Evolutionary conservation across 2,329 filamentous ascomycete species (phyloP).

Genomic region (Phaeosphaeriaceae sp.): DNA sequence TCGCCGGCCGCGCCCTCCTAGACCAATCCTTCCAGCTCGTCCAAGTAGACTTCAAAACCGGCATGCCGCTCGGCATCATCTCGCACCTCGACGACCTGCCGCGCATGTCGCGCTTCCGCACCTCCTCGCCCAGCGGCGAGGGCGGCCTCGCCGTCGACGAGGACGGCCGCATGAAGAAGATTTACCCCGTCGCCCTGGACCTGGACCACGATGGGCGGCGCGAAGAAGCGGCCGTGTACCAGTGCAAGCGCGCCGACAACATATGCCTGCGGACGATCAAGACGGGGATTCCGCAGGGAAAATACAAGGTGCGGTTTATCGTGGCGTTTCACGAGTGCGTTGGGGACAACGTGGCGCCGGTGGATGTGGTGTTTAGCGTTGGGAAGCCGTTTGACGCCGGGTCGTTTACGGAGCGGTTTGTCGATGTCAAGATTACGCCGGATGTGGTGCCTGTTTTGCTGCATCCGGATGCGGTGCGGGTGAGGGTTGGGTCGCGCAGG

Average conservation of each 20-base stretch:
- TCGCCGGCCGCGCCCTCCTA: constrained; percentile 37
- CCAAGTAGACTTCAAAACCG: constrained; percentile 49
- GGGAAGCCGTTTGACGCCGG: constrained; percentile 44
- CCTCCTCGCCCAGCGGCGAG: constrained; percentile 37
- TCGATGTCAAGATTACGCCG: constrained; percentile 48
- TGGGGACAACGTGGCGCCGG: constrained; percentile 20
- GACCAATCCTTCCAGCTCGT: constrained; percentile 40
- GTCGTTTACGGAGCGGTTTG: constrained; percentile 41
- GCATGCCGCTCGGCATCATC: constrained; percentile 35
- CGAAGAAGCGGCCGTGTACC: constrained; percentile 45
- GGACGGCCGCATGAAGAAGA: constrained; percentile 32
- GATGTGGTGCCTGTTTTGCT: constrained; percentile 47
- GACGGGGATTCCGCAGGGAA: constrained; percentile 46
- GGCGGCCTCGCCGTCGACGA: constrained; percentile 37
- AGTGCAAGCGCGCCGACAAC: constrained; percentile 40
- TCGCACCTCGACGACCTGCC: constrained; percentile 29
- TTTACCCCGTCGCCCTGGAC: constrained; percentile 46
- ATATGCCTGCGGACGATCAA: constrained; percentile 45
- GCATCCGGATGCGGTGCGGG: constrained; percentile 47
- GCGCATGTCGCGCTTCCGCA: constrained; percentile 29
- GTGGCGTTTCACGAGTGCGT: constrained; percentile 34
- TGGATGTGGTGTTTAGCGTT: constrained; percentile 46
- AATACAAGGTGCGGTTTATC: constrained; percentile 47
- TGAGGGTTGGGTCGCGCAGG: constrained; percentile 38
- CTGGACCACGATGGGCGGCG: constrained; percentile 44